phyloP scores from a whole-genome alignment of 192 early-diverging fungal genomes.

The Podila epigama region DNA sequence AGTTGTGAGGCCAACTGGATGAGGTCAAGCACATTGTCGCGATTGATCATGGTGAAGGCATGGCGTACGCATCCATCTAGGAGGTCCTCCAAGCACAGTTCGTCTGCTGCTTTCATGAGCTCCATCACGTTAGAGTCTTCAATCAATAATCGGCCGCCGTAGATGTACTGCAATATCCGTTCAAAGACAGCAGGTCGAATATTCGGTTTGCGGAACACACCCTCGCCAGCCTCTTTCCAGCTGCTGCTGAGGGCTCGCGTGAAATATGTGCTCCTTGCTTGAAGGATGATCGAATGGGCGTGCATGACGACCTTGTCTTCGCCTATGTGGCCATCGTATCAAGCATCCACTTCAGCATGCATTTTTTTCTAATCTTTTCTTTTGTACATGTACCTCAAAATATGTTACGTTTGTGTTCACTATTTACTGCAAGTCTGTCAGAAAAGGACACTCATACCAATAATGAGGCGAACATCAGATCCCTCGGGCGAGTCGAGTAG shows the following conservation, averaged over 20 bases:
- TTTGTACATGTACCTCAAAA: too few relatives aligned
- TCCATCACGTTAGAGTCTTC: constrained; percentile 30
- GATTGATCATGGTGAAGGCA: constrained; percentile 17
- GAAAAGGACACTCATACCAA: too few relatives aligned
- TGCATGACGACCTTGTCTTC: constrained; percentile 38
- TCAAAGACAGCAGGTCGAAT: constrained; percentile 31
- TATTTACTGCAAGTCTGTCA: too few relatives aligned
- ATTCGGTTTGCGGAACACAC: constrained; percentile 38
- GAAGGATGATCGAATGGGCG: constrained; percentile 33
- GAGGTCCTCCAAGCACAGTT: constrained; percentile 33
- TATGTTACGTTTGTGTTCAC: too few relatives aligned
- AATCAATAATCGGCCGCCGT: constrained; percentile 14
- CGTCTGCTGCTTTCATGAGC: constrained; percentile 37
- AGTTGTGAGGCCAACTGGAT: constrained; percentile 24
- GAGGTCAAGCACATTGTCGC: constrained; percentile 28
- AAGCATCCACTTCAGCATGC: too few relatives aligned
- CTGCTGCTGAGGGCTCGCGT: constrained; percentile 24
- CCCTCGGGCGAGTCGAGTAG: constrained; percentile 37
- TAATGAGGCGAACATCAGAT: constrained; percentile 30
- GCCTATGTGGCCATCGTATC: constrained; percentile 2
- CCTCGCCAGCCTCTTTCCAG: constrained; percentile 41
- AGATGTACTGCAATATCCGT: constrained; percentile 27
- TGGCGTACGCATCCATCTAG: constrained; percentile 31
- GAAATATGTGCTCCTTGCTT: constrained; percentile 38
- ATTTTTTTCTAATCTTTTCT: too few relatives aligned